Evolutionary conservation across 2,329 filamentous ascomycete genomes (phyloP), one percentile per base, ranked within the genome.

Genomic region (Escovopsis weberi): DNA sequence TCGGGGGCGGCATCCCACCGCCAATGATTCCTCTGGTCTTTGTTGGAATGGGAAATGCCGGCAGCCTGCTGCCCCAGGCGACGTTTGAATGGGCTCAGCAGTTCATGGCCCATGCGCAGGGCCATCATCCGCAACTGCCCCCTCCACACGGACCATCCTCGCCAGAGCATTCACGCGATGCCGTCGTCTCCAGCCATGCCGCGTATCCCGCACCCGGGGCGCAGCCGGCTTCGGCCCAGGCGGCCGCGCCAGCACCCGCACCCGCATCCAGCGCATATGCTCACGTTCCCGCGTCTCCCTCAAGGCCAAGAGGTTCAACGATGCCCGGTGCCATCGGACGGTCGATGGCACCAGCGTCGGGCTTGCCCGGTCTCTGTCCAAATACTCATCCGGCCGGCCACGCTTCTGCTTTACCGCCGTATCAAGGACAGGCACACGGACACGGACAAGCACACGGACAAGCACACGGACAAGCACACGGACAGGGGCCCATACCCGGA

Each of bases 1-100:
- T 87, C 42, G 68, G 71, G 42, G 76, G 78, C 33, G 82, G 82
- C 10, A 76, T 88, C 40, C 82, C 83, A 9, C 81, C 82, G 11
- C 71, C 79, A 33, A 75, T 87, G 70, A 72, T 87, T 26, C 83
- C 83, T 6, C 64, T 85, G 45, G 77, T 88, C 23, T 86, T 88
- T 59, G 75, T 79, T 11, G 79, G 80, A 37, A 80, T 85, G 69
- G 73, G 73, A 38, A 51, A 50, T 23, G 79, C 78, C 34, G 77
- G 76, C 33, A 23, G 23, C 23, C 66, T 68, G 43, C 59, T 81
- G 26, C 68, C 78, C 18, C 75, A 74, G 48, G 68, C 72, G 30
- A 73, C 75, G 4, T 51, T 83, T 42, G 81, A 85, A 55, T 80
- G 73, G 72, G 73, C 75, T 11, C 80, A 85, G 54, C 78, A 83